Evolutionary conservation across 2,329 filamentous ascomycete genomes (phyloP).

Genomic region (Hypoxylon sp.): DNA sequence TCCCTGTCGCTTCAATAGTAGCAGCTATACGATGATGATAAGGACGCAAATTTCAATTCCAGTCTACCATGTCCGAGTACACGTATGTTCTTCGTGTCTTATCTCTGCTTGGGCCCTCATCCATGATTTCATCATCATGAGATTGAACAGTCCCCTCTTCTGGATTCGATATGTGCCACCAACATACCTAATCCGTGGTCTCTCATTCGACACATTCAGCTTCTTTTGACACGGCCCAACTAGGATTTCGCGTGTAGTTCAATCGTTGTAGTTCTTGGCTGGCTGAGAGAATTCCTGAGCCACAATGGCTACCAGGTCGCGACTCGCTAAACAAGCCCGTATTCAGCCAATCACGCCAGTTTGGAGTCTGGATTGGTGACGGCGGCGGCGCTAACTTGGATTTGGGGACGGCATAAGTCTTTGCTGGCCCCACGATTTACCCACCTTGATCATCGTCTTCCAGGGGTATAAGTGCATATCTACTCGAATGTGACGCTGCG

Average conservation of each 20-base stretch:
- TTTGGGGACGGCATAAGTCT: constrained; percentile 27
- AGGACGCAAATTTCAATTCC: constrained; percentile 5
- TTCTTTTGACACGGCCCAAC: constrained; percentile 10
- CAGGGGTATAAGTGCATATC: constrained; percentile 19
- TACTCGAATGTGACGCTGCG: constrained; percentile 7
- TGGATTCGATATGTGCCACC: constrained; percentile 1
- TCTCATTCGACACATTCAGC: constrained; percentile 5
- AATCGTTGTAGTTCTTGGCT: constrained; percentile 21
- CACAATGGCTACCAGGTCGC: constrained; percentile 4
- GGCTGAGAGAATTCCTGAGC: constrained; percentile 12
- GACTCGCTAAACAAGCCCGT: constrained; percentile 29
- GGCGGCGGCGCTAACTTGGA: constrained; percentile 25
- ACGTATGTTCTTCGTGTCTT: constrained; percentile 8
- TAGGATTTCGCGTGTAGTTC: constrained; percentile 18
- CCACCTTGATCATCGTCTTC: not conserved
- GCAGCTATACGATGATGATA: too few relatives aligned
- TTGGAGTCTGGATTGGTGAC: constrained; percentile 22
- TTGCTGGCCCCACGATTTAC: constrained; percentile 11
- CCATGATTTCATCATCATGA: constrained; percentile 9
- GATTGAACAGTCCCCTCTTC: constrained; percentile 1
- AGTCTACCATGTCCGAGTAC: not conserved
- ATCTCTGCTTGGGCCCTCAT: constrained; percentile 14
- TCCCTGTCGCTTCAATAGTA: too few relatives aligned
- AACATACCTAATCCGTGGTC: constrained; percentile 10
- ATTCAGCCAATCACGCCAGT: constrained; percentile 25